These are phyloP conservation scores for Tetrahymena malaccensis DNA, from an alignment of 73 alveolate genomes.

Conservation along the genomic window DNA sequence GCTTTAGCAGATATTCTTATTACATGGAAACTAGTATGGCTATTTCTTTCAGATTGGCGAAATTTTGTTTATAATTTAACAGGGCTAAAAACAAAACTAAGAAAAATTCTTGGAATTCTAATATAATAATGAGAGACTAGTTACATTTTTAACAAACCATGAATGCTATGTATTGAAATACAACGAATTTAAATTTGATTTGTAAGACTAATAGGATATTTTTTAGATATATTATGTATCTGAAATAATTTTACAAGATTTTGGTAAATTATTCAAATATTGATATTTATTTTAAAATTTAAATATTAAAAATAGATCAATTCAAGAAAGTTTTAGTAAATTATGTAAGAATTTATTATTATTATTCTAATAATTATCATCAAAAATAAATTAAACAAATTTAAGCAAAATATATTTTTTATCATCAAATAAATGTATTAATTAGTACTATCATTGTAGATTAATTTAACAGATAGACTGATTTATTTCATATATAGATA, in stretches of 20 bases:
- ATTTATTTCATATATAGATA: too few relatives aligned
- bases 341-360: neutral
- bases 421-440: too few relatives aligned
- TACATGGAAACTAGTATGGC: neutral
- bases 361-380: neutral
- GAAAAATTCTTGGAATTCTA: neutral
- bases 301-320: neutral
- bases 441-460: too few relatives aligned
- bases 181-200: neutral
- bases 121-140: neutral
- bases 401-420: too few relatives aligned
- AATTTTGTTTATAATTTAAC: neutral
- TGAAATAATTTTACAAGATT: neutral
- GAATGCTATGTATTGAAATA: neutral
- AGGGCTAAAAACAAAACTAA: neutral
- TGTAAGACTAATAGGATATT: neutral
- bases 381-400: too few relatives aligned
- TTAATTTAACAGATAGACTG: too few relatives aligned
- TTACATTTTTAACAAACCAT: neutral
- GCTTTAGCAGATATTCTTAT: neutral
- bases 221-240: neutral
- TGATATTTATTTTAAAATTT: too few relatives aligned
- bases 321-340: neutral
- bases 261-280: neutral
- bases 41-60: neutral